phyloP scores from a whole-genome alignment of 306 rosid species.

The Adenanthera pavonina region DNA sequence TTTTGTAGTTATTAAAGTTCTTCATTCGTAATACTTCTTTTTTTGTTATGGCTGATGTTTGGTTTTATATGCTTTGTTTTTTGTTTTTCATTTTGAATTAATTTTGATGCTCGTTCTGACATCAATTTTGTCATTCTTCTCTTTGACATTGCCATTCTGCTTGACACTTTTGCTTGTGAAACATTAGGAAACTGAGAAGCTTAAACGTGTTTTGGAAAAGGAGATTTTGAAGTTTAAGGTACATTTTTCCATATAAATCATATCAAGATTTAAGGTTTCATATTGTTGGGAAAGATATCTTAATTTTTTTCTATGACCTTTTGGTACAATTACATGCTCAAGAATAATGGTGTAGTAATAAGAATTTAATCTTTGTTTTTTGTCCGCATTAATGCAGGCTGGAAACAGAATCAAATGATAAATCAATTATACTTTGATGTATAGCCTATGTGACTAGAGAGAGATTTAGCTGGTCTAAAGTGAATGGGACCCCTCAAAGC shows the following conservation, averaged over 20 bases:
- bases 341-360: constrained; percentile 11
- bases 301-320: constrained; percentile 23
- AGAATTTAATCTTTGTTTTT: background rate
- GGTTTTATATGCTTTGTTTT: background rate
- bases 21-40: background rate
- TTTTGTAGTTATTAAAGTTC: background rate
- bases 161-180: constrained; percentile 42
- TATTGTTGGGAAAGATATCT: constrained; percentile 20
- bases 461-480: background rate
- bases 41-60: background rate
- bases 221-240: constrained; percentile 79
- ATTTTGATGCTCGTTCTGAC: background rate
- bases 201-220: constrained; percentile 71
- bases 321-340: constrained; percentile 20
- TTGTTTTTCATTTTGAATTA: background rate
- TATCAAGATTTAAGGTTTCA: constrained; percentile 28
- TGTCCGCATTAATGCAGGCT: background rate
- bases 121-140: background rate
- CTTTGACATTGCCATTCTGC: background rate
- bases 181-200: constrained; percentile 93
- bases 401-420: background rate
- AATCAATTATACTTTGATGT: background rate
- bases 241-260: constrained; percentile 27
- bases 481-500: background rate
- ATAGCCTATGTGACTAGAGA: background rate